Evolutionary conservation across 768 basidiomycete species (phyloP).

Genomic region (Suillus subaureus): DNA sequence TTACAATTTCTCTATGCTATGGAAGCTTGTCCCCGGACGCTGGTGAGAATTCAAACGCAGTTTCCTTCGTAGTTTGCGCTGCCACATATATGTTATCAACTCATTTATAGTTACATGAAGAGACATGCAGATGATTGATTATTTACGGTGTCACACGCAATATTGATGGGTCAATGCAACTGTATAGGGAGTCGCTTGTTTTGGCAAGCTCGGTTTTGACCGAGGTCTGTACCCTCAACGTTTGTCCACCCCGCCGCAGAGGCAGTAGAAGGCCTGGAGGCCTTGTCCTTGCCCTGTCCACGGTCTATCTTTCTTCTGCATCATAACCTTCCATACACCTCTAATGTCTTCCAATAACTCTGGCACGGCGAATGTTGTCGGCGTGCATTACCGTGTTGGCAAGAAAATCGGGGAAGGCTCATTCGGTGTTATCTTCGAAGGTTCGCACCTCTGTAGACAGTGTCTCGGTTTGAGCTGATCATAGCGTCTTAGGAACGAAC

Average conservation of each 20-base stretch:
- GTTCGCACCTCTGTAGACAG: slow-evolving; percentile 36
- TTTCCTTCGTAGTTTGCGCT: neutral
- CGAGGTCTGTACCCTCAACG: slow-evolving; percentile 20
- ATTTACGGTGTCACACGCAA: neutral
- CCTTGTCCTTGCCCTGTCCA: slow-evolving; percentile 10
- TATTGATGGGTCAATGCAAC: neutral
- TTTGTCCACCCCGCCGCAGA: slow-evolving; percentile 33
- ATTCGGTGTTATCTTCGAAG: slow-evolving; percentile 96
- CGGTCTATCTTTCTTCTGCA: slow-evolving; percentile 16
- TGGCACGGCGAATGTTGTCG: slow-evolving; percentile 79
- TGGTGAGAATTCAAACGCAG: neutral
- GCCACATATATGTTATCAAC: neutral
- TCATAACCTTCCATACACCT: slow-evolving; percentile 24
- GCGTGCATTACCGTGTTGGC: slow-evolving; percentile 96
- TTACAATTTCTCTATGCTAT: neutral
- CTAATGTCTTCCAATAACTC: slow-evolving; percentile 59
- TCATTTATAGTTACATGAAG: neutral
- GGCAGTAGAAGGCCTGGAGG: slow-evolving; percentile 30
- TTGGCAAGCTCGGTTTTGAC: slow-evolving; percentile 30
- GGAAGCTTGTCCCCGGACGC: neutral
- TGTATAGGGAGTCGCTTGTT: slow-evolving; percentile 10
- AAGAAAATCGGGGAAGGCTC: slow-evolving; percentile 99
- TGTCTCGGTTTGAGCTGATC: neutral
- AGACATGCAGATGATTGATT: neutral
- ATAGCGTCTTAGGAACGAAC: slow-evolving; percentile 76